These are phyloP conservation scores for Pisolithus orientalis DNA, from an alignment of 768 basidiomycete species.

Conservation along the genomic window DNA sequence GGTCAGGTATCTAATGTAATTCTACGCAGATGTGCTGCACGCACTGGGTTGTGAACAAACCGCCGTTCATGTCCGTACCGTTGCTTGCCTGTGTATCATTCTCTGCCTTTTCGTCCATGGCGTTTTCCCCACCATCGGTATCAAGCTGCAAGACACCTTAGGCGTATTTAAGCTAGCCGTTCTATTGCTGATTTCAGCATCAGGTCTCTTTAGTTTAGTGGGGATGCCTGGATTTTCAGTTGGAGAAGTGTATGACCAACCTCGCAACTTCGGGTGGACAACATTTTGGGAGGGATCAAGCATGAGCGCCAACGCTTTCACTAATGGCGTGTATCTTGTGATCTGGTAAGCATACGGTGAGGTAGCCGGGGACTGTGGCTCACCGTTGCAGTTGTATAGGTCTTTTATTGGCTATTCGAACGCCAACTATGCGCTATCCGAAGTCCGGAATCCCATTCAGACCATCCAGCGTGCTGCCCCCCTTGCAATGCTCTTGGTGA, in stretches of 20 bases:
- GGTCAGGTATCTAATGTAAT: background rate
- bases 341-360: conserved; percentile 44
- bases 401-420: conserved; percentile 69
- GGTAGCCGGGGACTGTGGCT: background rate
- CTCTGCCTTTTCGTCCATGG: conserved; percentile 56
- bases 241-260: conserved; percentile 42
- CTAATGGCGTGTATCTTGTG: conserved; percentile 60
- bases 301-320: conserved; percentile 52
- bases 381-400: conserved; percentile 31
- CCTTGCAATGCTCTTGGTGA: conserved; percentile 54
- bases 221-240: conserved; percentile 46
- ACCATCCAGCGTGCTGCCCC: conserved; percentile 71
- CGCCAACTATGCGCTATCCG: conserved; percentile 69
- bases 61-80: conserved; percentile 42
- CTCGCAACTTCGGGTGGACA: conserved; percentile 54
- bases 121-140: conserved; percentile 43
- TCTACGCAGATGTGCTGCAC: conserved; percentile 50
- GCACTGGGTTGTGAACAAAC: conserved; percentile 43
- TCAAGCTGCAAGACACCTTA: conserved; percentile 58
- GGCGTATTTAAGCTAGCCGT: conserved; percentile 58
- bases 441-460: conserved; percentile 60
- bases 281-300: conserved; percentile 60
- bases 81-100: conserved; percentile 49
- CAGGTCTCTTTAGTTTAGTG: conserved; percentile 47
- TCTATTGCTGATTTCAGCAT: conserved; percentile 43